phyloP scores from a whole-genome alignment of 2,329 filamentous ascomycete genomes.

The Zopfia rhizophila region DNA sequence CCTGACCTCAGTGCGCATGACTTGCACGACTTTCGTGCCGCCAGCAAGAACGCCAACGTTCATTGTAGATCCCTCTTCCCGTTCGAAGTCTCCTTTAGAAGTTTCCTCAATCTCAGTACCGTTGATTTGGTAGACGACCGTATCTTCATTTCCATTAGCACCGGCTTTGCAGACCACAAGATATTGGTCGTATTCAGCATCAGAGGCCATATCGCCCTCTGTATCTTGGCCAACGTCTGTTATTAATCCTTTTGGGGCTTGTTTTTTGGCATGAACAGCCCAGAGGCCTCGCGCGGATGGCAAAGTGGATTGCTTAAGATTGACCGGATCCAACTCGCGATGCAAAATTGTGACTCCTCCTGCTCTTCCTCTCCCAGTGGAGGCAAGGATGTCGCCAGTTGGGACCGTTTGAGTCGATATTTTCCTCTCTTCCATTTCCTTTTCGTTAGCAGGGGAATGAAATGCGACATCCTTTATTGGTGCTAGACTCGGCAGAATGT shows the following conservation, averaged over 20 bases:
- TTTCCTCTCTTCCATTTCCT: constrained; percentile 29
- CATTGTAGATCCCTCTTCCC: constrained; percentile 85
- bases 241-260: constrained; percentile 67
- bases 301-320: constrained; percentile 76
- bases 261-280: constrained; percentile 78
- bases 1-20: constrained; percentile 85
- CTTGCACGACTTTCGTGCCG: constrained; percentile 84
- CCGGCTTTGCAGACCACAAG: constrained; percentile 81
- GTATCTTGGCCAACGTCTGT: constrained; percentile 57
- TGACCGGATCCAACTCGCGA: constrained; percentile 77
- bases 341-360: constrained; percentile 81
- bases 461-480: constrained; percentile 81
- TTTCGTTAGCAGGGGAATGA: constrained; percentile 61
- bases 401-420: constrained; percentile 26
- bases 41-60: constrained; percentile 86
- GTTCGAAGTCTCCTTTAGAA: constrained; percentile 88
- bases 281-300: constrained; percentile 80
- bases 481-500: constrained; percentile 79
- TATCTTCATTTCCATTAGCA: constrained; percentile 75
- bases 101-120: constrained; percentile 78
- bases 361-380: constrained; percentile 71
- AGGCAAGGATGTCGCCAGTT: constrained; percentile 64
- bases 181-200: constrained; percentile 77
- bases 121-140: constrained; percentile 81
- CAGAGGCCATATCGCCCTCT: constrained; percentile 52